Base-by-base conservation (phyloP, 129 eudicot species). In the Flaveria sonorensis region DNA sequence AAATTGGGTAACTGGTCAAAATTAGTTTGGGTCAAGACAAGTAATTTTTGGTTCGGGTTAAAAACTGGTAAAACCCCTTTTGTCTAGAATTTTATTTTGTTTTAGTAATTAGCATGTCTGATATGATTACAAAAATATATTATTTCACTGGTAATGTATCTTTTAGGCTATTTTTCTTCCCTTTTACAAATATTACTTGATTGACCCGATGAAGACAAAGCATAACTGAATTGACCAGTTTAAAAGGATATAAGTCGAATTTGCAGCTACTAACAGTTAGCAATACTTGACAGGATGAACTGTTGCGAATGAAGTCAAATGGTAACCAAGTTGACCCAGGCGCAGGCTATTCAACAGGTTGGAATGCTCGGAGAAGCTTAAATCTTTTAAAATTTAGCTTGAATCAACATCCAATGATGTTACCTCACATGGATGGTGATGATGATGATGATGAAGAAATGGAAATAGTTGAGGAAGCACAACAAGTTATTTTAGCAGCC, bases 291-390 rank as follows among this genome's bases (percentile, higher is more conserved):
- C 83, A 91, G 97, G 97, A 91, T 77, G 98, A 94, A 86, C 77
- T 94, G 48, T 78, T 73, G 51, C 85, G 97, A n/a, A 82, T 94
- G 96, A 94, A 91, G 85, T 84, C 84, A 69, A 82, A 89, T 43
- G 87, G 81, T 14, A 86, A 78, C 68, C 90, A 83, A 69, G 73
- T 68, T 19, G 89, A 85, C 30, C 83, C 87, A 62, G 85, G 48
- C 64, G 87, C 89, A 56, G 89, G 83, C 77, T 85, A 88, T 83
- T 80, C 91, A 65, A 85, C 85, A 6, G 92, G 90, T 67, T 94
- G 98, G 98, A 91, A 83, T 73, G 97, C 98, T 70, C 90, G 96
- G 6, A 87, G 97, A 86, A 94, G 98, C 81, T 83, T 94, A 76
- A 91, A 91, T 80, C 90, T 91, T 71, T 84, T 94, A 47, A 94